Evolutionary conservation across 495 filamentous ascomycete species (phyloP).

Genomic region (Staphylotrichum tortipilum): DNA sequence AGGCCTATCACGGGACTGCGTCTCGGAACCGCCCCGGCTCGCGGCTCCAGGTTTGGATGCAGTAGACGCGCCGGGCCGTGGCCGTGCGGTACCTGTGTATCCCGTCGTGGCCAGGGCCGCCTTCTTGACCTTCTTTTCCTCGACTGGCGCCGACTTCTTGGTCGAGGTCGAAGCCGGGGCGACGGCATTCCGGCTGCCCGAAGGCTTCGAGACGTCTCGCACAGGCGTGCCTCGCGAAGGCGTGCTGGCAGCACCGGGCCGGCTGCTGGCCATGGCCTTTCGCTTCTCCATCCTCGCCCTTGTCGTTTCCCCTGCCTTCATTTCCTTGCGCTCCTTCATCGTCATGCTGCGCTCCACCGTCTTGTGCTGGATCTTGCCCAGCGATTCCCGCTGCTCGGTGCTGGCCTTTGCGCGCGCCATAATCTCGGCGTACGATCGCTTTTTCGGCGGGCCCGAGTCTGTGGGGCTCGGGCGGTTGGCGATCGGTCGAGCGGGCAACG

Average conservation of each 20-base stretch:
- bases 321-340: conserved; percentile 40
- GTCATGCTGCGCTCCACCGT: conserved; percentile 34
- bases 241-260: conserved; percentile 12
- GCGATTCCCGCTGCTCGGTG: conserved; percentile 36
- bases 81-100: conserved; percentile 48
- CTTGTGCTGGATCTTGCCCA: conserved; percentile 51
- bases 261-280: conserved; percentile 10
- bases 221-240: conserved; percentile 14
- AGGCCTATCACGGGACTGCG: conserved; percentile 17
- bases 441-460: conserved; percentile 44
- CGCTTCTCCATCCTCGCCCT: conserved; percentile 12
- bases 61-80: conserved; percentile 27
- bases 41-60: conserved; percentile 21
- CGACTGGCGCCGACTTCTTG: conserved; percentile 14
- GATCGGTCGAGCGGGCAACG: conserved; percentile 13
- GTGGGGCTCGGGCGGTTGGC: conserved; percentile 11
- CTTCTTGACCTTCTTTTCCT: conserved; percentile 50
- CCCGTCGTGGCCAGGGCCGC: conserved; percentile 48
- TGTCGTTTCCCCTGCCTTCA: conserved; percentile 29
- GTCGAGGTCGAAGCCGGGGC: conserved; percentile 5
- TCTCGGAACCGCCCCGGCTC: conserved; percentile 11
- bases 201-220: conserved; percentile 9
- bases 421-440: conserved; percentile 59
- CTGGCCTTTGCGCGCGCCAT: conserved; percentile 55
- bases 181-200: conserved; percentile 13